Evolutionary conservation across 805 yeast genomes (phyloP), one percentile per base, ranked within the genome.

Genomic region (Blastobotrys americana): DNA sequence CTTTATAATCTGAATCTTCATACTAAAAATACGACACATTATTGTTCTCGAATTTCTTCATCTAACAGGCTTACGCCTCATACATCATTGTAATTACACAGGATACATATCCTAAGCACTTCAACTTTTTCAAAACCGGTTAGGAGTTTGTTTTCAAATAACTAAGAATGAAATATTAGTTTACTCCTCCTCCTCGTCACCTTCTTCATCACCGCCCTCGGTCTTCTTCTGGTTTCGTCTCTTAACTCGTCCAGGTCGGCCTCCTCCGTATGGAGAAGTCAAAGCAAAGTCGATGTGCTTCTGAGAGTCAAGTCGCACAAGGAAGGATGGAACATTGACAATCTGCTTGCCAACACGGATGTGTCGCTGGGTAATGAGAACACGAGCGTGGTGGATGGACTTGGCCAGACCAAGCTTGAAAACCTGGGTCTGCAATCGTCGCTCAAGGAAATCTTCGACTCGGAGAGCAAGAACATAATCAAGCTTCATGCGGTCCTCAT

Each of bases 261-360:
- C 98, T 78, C 98, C 98, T 74, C 98, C 98, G 89, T 86, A 90
- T 74, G 98, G 98, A 61, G 98, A 93, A 73, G 86, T 87, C 71
- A 93, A 84, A 66, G 98, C 95, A 67, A 90, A 93, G 82, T 93
- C 97, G 76, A 93, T 87, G 88, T 93, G 97, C 85, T 93, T 93
- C 78, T 93, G 98, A 61, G 98, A 89, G 79, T 93, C 98, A 71
- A 93, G 84, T 81, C 98, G 94, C 58, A 93, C 98, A 83, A 89
- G 84, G 90, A 93, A 93, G 59, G 97, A 90, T 74, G 98, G 97
- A 62, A 93, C 84, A 79, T 80, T 85, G 74, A 93, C 98, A 64
- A 88, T 80, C 79, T 93, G 98, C 84, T 94, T 93, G 77, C 98
- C 98, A 71, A 93, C 98, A 69, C 97, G 95, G 71, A 93, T 90